A percentile compares a stretch with the other conserved stretches of the same genome.
phyloP scores from a whole-genome alignment of 768 basidiomycete genomes.

The Kwoniella sp. region DNA sequence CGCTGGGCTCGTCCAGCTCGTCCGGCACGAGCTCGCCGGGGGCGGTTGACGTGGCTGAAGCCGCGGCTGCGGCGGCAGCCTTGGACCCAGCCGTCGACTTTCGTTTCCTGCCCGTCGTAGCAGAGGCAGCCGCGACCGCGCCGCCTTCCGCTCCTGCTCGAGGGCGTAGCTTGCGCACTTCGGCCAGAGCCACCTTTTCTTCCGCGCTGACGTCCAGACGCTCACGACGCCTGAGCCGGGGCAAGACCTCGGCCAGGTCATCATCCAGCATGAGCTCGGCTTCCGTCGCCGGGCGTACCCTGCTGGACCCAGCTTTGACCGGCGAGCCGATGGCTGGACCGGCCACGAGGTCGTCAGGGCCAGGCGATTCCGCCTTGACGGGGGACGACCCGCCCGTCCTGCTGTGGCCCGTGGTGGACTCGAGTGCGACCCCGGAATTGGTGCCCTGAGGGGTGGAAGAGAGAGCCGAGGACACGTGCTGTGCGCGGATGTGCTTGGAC shows the following conservation, averaged over 20 bases:
- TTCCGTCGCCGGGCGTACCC: background rate
- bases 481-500: conserved; percentile 79
- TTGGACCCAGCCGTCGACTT: background rate
- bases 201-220: background rate
- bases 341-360: background rate
- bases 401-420: no score
- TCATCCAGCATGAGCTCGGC: conserved; percentile 15
- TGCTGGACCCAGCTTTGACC: background rate
- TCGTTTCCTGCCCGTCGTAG: conserved; percentile 7
- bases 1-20: background rate
- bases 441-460: background rate
- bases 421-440: background rate
- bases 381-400: background rate
- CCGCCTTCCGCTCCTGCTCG: no score
- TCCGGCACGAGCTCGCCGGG: background rate
- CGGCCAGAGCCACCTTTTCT: conserved; percentile 7
- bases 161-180: conserved; percentile 5
- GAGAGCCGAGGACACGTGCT: conserved; percentile 54
- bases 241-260: conserved; percentile 14
- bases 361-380: conserved; percentile 2
- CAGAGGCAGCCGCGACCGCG: background rate
- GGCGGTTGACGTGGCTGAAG: background rate
- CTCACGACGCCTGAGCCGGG: conserved; percentile 5
- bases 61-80: background rate
- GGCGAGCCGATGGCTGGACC: background rate